Evolutionary conservation across 2,329 filamentous ascomycete species (phyloP), one percentile per base, ranked within the genome.

Genomic region (Calonectria honghensis): DNA sequence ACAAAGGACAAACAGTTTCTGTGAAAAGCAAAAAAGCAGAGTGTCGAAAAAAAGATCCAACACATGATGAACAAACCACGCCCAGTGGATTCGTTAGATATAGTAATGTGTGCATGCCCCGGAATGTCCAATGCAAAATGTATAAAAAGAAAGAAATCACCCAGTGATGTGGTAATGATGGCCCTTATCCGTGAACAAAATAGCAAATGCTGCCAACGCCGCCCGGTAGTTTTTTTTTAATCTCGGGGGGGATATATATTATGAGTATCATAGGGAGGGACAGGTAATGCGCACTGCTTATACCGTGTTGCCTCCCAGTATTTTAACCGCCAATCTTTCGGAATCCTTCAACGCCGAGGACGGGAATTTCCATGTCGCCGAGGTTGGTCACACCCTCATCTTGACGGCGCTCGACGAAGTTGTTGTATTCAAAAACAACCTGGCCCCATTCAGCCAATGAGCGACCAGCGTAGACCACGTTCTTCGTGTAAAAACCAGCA

Each of bases 361-460:
- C 79, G 1, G 86, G 87, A 4, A 88, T 85, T 83, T 96, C 94
- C 52, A 96, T 92, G 54, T 93, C 91, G 77, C 87, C 88, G 74
- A 95, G 90, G 0, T 87, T 87, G 2, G 91, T 88, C 13, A 96
- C 91, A 57, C 94, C 94, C 82, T 97, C 95, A 61, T 92, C 91
- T 67, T 92, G 92, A 70, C 95, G 90, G 59, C 94, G 89, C 73
- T 96, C 94, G 39, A 95, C 91, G 84, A 96, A 97, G 81, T 92
- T 94, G 85, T 96, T 95, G 86, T 93, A 95, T 83, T 97, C 95
- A 71, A 91, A 90, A 20, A 96, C 91, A 27, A 96, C 90, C 24
- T 94, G 86, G 27, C 89, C 88, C 95, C 95, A 97, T 83, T 97
- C 95, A 0, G 94, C 94, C 57, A 97, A 87, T 0, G 95, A 93